phyloP scores from a whole-genome alignment of 768 basidiomycete genomes.

The Trametes maxima region DNA sequence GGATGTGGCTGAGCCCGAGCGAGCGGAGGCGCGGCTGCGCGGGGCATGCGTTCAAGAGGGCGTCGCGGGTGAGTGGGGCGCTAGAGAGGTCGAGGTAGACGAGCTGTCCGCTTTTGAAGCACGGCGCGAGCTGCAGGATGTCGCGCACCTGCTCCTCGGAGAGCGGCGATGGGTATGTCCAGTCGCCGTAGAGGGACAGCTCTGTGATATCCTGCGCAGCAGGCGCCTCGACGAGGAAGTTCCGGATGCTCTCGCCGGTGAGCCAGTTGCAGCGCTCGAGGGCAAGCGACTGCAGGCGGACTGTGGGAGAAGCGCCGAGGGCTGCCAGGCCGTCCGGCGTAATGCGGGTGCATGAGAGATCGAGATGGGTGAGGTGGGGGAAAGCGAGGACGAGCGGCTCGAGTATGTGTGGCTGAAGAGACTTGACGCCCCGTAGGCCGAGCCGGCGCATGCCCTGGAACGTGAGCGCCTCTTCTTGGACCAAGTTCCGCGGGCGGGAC shows the following conservation, averaged over 20 bases:
- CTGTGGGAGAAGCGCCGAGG: conserved; percentile 62
- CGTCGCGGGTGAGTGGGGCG: conserved; percentile 63
- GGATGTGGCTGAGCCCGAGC: conserved; percentile 87
- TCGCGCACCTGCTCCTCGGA: conserved; percentile 62
- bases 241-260: conserved; percentile 73
- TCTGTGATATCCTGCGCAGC: conserved; percentile 67
- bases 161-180: conserved; percentile 77
- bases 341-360: conserved; percentile 87
- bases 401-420: conserved; percentile 68
- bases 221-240: conserved; percentile 70
- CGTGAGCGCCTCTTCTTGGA: conserved; percentile 52
- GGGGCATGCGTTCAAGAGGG: conserved; percentile 52
- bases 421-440: conserved; percentile 81
- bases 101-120: conserved; percentile 73
- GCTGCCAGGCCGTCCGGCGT: conserved; percentile 72
- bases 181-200: conserved; percentile 88
- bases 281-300: conserved; percentile 77
- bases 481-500: conserved; percentile 35
- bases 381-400: conserved; percentile 78
- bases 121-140: conserved; percentile 75
- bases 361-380: conserved; percentile 86
- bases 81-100: conserved; percentile 92
- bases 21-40: conserved; percentile 79
- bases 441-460: conserved; percentile 78
- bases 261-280: conserved; percentile 86